A percentile compares a stretch with the other conserved stretches of the same genome.
These are phyloP conservation scores for Alloascoidea hylecoeti DNA, from an alignment of 805 yeast species.

Conservation along the genomic window DNA sequence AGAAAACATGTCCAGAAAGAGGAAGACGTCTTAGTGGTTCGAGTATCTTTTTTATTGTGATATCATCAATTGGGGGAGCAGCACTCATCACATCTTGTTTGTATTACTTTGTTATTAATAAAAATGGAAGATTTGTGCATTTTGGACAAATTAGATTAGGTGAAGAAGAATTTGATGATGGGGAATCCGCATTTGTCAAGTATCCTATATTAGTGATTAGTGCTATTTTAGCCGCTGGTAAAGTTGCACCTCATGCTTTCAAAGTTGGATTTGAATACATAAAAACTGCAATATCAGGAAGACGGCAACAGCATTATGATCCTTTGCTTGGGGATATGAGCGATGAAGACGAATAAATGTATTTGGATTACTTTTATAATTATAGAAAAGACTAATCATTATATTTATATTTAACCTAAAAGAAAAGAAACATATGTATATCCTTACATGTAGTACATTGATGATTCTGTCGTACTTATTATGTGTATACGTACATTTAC, in stretches of 20 bases:
- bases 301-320: neutral
- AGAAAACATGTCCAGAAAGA: constrained; percentile 75
- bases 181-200: neutral
- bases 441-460: too few species aligned
- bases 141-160: constrained; percentile 83
- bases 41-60: constrained; percentile 33
- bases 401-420: too few species aligned
- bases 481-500: too few species aligned
- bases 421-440: too few species aligned
- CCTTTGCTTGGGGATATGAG: constrained; percentile 1
- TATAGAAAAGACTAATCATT: too few species aligned
- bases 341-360: neutral
- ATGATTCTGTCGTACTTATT: too few species aligned
- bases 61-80: constrained; percentile 41
- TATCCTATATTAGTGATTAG: constrained; percentile 1
- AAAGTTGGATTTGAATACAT: neutral
- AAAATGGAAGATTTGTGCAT: constrained; percentile 49
- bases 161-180: constrained; percentile 27
- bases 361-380: too few species aligned
- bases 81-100: constrained; percentile 45
- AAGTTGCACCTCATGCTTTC: neutral
- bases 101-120: constrained; percentile 28
- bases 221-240: neutral
- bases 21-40: constrained; percentile 36
- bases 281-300: neutral